A percentile compares a stretch with the other conserved stretches of the same genome.
phyloP scores from a whole-genome alignment of 2,329 filamentous ascomycete species.

The Aspergillus spinulosporus region DNA sequence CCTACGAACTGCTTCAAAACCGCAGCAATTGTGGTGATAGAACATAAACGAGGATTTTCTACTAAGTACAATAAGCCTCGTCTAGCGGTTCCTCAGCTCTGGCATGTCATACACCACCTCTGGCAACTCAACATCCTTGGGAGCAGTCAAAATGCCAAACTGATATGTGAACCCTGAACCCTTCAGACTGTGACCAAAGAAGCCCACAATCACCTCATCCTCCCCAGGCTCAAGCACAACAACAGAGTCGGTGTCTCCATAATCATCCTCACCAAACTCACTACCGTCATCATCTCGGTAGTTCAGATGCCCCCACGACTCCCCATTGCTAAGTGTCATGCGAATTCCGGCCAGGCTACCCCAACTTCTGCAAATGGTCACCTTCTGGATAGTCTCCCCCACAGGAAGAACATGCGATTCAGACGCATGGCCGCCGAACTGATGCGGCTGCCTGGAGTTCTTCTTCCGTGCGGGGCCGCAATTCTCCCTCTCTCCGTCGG shows the following conservation, averaged over 20 bases:
- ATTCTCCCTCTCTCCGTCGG: neutral
- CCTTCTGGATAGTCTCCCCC: neutral
- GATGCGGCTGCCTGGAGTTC: neutral
- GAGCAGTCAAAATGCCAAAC: conserved; percentile 4
- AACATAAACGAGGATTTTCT: no score
- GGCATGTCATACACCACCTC: neutral
- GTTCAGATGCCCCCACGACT: neutral
- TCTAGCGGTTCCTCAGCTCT: neutral
- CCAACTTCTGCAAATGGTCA: neutral
- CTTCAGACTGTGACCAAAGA: neutral
- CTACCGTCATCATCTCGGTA: neutral
- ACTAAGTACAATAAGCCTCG: no score
- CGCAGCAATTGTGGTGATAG: no score
- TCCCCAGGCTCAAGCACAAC: neutral
- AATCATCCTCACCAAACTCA: neutral
- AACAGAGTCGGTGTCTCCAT: neutral
- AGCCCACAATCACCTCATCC: neutral
- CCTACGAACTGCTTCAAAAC: no score
- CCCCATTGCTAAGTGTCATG: neutral
- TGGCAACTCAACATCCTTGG: neutral
- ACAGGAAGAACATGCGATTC: neutral
- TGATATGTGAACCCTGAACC: neutral
- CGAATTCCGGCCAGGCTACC: conserved; percentile 1
- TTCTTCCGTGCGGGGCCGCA: neutral
- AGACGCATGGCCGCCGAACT: conserved; percentile 1